A percentile compares a stretch with the other conserved stretches of the same genome.
phyloP scores from a whole-genome alignment of 2,329 filamentous ascomycete species.

The Colletotrichum sp. region DNA sequence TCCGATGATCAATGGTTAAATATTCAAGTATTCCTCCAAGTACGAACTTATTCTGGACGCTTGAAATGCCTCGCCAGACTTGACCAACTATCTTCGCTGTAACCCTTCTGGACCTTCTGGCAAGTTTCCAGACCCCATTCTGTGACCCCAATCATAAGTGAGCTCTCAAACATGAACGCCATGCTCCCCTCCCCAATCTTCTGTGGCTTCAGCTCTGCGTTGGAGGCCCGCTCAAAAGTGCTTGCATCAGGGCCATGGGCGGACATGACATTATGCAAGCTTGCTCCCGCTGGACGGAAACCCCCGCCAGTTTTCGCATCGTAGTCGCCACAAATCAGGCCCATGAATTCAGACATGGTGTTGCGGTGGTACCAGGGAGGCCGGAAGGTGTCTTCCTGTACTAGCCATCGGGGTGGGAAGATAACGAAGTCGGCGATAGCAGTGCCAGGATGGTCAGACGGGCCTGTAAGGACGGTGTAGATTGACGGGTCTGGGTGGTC shows the following conservation, averaged over 20 bases:
- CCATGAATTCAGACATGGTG: conserved; percentile 55
- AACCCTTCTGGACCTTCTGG: conserved; percentile 48
- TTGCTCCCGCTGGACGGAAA: conserved; percentile 48
- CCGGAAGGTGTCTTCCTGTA: conserved; percentile 61
- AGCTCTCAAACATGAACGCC: conserved; percentile 57
- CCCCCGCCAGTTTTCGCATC: conserved; percentile 52
- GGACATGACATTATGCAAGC: conserved; percentile 63
- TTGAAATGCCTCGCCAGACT: conserved; percentile 24
- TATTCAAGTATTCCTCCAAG: neutral
- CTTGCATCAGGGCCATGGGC: conserved; percentile 55
- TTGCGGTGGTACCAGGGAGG: conserved; percentile 64
- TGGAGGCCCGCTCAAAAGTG: conserved; percentile 50
- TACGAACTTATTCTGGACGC: neutral
- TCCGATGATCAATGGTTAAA: accelerated
- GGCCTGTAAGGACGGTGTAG: conserved; percentile 63
- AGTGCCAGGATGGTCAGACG: conserved; percentile 53
- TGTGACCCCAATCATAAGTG: conserved; percentile 58
- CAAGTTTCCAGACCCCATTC: conserved; percentile 56
- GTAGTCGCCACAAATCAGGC: conserved; percentile 48
- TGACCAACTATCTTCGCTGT: conserved; percentile 69
- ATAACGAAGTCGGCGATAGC: conserved; percentile 64
- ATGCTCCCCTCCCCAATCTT: conserved; percentile 50
- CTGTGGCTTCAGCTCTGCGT: conserved; percentile 45
- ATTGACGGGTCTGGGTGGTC: conserved; percentile 72
- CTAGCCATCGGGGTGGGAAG: conserved; percentile 66